Evolutionary conservation across 1,139 yeast genomes (phyloP).

Genomic region (Lodderomyces margitis): DNA sequence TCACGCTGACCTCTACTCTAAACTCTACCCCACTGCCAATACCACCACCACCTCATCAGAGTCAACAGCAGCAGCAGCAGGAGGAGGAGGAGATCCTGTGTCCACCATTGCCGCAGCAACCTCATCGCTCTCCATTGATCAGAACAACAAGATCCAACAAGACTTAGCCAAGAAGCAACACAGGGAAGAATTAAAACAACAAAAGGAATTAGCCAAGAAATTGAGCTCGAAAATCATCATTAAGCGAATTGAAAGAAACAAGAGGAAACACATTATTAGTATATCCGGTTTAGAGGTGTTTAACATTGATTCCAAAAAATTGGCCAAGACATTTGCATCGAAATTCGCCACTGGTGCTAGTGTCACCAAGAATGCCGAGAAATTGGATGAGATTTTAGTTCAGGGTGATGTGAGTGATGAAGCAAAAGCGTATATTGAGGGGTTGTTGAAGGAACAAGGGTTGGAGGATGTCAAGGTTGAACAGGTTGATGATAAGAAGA

Average conservation of each 20-base stretch:
- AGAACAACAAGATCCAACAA: constrained; percentile 77
- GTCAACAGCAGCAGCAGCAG: background rate
- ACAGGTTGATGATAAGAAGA: constrained; percentile 77
- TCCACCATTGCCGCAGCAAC: constrained; percentile 27
- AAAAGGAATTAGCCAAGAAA: constrained; percentile 77
- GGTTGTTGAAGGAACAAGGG: constrained; percentile 77
- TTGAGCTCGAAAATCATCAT: constrained; percentile 76
- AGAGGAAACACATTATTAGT: constrained; percentile 83
- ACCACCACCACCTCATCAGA: constrained; percentile 53
- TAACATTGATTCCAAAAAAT: constrained; percentile 84
- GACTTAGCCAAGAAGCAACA: constrained; percentile 84
- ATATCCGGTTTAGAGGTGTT: constrained; percentile 87
- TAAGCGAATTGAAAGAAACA: constrained; percentile 87
- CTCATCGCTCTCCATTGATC: constrained; percentile 62
- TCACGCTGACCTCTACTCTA: constrained; percentile 54
- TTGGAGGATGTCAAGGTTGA: constrained; percentile 83
- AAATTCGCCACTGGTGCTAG: constrained; percentile 97
- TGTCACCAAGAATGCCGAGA: constrained; percentile 88
- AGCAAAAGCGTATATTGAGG: constrained; percentile 73
- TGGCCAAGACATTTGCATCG: constrained; percentile 88
- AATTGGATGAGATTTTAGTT: constrained; percentile 85
- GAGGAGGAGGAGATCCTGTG: background rate
- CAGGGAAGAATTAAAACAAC: constrained; percentile 85
- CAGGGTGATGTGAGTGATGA: constrained; percentile 97
- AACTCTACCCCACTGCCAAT: constrained; percentile 64